Evolutionary conservation across 495 filamentous ascomycete species (phyloP).

Genomic region (Penicillium arizonense): DNA sequence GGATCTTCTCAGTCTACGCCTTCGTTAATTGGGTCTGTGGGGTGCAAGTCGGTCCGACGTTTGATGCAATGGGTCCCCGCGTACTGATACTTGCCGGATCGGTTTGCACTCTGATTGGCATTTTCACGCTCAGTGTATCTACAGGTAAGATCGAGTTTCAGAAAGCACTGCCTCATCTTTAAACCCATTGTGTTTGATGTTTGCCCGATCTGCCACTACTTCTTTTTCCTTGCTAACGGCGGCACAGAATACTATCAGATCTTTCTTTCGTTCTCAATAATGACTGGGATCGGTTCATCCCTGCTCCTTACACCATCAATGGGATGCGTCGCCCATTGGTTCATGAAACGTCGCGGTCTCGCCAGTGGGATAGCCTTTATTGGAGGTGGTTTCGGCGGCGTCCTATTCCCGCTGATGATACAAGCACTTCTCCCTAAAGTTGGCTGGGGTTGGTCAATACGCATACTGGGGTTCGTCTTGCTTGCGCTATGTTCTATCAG

Average conservation of each 20-base stretch:
- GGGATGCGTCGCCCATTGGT: constrained; percentile 61
- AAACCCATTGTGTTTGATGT: too few species aligned
- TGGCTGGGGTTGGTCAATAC: constrained; percentile 68
- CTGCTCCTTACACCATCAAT: constrained; percentile 61
- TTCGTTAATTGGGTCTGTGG: constrained; percentile 53
- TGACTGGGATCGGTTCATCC: constrained; percentile 14
- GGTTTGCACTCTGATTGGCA: constrained; percentile 1
- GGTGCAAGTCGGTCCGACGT: constrained; percentile 31
- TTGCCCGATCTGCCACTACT: too few species aligned
- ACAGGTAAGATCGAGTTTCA: too few species aligned
- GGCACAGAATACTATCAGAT: constrained; percentile 34
- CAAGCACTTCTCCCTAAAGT: constrained; percentile 56
- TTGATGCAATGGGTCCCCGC: constrained; percentile 22
- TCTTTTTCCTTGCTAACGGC: too few species aligned
- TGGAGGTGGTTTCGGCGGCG: constrained; percentile 62
- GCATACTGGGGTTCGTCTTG: constrained; percentile 59
- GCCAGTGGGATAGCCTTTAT: constrained; percentile 69
- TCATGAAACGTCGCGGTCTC: constrained; percentile 61
- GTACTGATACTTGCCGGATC: constrained; percentile 26
- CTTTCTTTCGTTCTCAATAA: constrained; percentile 21
- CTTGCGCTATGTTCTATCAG: not conserved
- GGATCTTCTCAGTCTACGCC: constrained; percentile 66
- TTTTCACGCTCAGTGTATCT: too few species aligned
- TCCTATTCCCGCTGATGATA: constrained; percentile 69
- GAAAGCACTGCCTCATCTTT: too few species aligned